Conservation (phyloP, 257 asterid species). For the Coffea eugenioides region DNA sequence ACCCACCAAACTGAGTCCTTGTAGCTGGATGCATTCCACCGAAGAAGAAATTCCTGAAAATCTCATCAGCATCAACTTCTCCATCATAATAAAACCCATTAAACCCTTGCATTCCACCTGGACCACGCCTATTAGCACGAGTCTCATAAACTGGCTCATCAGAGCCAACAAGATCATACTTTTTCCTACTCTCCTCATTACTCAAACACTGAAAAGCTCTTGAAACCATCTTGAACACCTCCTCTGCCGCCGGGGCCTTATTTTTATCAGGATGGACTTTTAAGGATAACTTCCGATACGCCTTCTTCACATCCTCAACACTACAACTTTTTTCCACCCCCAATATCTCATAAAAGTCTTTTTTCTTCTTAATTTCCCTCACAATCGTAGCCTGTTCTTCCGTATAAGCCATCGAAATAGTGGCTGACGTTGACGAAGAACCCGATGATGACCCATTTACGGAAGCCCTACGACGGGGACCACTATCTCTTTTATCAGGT, state of each 20-base stretch:
- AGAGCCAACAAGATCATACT: slow-evolving; percentile 65
- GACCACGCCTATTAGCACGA: slow-evolving; percentile 42
- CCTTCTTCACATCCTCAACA: slow-evolving; percentile 74
- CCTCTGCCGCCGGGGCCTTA: slow-evolving; percentile 92
- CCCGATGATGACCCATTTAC: slow-evolving; percentile 35
- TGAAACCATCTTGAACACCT: slow-evolving; percentile 92
- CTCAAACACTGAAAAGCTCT: slow-evolving; percentile 93
- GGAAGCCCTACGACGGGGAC: slow-evolving; percentile 67
- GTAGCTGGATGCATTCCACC: slow-evolving; percentile 82
- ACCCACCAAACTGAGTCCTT: slow-evolving; percentile 66
- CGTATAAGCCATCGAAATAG: slow-evolving; percentile 41
- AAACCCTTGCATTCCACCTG: slow-evolving; percentile 64
- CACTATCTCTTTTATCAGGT: slow-evolving; percentile 33
- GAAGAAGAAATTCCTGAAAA: slow-evolving; percentile 85
- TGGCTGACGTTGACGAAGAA: slow-evolving; percentile 35
- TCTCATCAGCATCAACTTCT: slow-evolving; percentile 87
- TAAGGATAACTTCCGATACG: slow-evolving; percentile 79
- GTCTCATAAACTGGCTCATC: slow-evolving; percentile 70
- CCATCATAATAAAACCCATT: slow-evolving; percentile 60
- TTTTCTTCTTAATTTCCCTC: slow-evolving; percentile 72
- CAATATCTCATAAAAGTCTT: slow-evolving; percentile 82
- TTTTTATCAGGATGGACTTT: slow-evolving; percentile 98
- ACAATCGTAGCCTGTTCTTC: slow-evolving; percentile 71
- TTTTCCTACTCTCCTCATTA: slow-evolving; percentile 66
- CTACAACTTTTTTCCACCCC: slow-evolving; percentile 72